These are phyloP conservation scores for Eurotiales sp. DNA, from an alignment of 2,329 filamentous ascomycete genomes.

Conservation along the genomic window DNA sequence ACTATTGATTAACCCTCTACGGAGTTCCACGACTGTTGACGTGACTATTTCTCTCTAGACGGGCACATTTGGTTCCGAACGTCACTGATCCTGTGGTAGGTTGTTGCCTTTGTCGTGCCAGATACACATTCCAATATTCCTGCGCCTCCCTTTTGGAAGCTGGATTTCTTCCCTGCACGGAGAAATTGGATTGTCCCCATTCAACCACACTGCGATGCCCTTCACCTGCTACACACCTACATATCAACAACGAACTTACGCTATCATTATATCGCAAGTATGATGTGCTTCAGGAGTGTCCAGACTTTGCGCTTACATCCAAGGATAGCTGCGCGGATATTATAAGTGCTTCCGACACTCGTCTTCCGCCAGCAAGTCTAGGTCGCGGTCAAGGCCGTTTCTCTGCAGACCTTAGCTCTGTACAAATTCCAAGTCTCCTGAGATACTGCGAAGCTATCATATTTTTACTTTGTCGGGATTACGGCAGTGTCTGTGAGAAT, in stretches of 20 bases:
- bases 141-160: slow-evolving; percentile 15
- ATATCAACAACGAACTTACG: slow-evolving; percentile 18
- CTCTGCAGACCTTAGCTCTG: slow-evolving; percentile 3
- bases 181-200: slow-evolving; percentile 13
- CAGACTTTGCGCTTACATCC: slow-evolving; percentile 2
- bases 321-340: slow-evolving; percentile 6
- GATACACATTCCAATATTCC: slow-evolving; percentile 16
- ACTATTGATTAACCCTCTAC: slow-evolving; percentile 27
- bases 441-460: slow-evolving; percentile 21
- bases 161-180: slow-evolving; percentile 18
- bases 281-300: slow-evolving; percentile 18
- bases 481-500: slow-evolving; percentile 9
- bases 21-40: slow-evolving; percentile 24
- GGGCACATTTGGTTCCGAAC: not conserved
- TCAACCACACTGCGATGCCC: slow-evolving; percentile 1
- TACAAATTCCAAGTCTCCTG: slow-evolving; percentile 18
- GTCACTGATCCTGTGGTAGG: slow-evolving; percentile 9
- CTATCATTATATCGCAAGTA: slow-evolving; percentile 21
- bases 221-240: slow-evolving; percentile 15
- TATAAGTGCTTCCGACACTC: slow-evolving; percentile 19
- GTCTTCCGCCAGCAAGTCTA: slow-evolving; percentile 15
- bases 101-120: slow-evolving; percentile 18
- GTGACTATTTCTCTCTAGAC: slow-evolving; percentile 13
- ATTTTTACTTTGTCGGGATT: slow-evolving; percentile 20
- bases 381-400: slow-evolving; percentile 19